Evolutionary conservation across 1,284 basidiomycete species (phyloP).

Genomic region (Cerioporus squamosus): DNA sequence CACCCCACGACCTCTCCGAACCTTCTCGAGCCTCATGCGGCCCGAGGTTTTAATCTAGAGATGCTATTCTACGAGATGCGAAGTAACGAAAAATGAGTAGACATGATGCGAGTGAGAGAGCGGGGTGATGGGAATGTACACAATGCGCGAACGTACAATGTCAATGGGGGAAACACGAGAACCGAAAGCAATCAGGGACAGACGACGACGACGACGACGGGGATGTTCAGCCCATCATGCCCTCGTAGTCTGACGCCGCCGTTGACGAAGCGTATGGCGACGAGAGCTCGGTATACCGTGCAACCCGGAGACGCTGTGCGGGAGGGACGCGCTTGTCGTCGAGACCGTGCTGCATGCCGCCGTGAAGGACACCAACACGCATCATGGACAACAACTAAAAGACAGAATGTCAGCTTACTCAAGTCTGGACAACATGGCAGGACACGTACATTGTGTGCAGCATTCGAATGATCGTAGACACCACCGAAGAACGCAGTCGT

Average conservation of each 20-base stretch:
- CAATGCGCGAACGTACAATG: conserved; percentile 16
- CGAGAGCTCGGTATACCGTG: conserved; percentile 64
- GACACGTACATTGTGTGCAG: conserved; percentile 77
- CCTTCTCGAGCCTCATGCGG: not conserved
- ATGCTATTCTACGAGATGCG: conserved; percentile 17
- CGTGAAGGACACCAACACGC: conserved; percentile 86
- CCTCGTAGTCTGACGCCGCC: conserved; percentile 43
- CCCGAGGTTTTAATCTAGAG: conserved; percentile 9
- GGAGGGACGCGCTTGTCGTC: conserved; percentile 73
- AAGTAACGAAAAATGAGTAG: not conserved
- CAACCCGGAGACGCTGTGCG: conserved; percentile 70
- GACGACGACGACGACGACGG: not conserved
- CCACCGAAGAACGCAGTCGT: conserved; percentile 95
- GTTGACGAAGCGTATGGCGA: conserved; percentile 48
- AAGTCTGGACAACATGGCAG: not conserved
- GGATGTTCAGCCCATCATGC: conserved; percentile 35
- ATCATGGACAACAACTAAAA: conserved; percentile 81
- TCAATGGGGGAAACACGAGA: not conserved
- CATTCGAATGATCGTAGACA: conserved; percentile 93
- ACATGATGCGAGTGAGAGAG: conserved; percentile 11
- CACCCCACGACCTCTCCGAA: not conserved
- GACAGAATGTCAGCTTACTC: conserved; percentile 22
- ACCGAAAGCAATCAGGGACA: not conserved
- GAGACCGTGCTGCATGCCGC: conserved; percentile 67
- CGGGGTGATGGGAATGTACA: conserved; percentile 17